Percentiles rank a stretch among this genome's conserved stretches.
Evolutionary conservation across 2,329 filamentous ascomycete genomes (phyloP).

Genomic region (Botryosphaeria dothidea): DNA sequence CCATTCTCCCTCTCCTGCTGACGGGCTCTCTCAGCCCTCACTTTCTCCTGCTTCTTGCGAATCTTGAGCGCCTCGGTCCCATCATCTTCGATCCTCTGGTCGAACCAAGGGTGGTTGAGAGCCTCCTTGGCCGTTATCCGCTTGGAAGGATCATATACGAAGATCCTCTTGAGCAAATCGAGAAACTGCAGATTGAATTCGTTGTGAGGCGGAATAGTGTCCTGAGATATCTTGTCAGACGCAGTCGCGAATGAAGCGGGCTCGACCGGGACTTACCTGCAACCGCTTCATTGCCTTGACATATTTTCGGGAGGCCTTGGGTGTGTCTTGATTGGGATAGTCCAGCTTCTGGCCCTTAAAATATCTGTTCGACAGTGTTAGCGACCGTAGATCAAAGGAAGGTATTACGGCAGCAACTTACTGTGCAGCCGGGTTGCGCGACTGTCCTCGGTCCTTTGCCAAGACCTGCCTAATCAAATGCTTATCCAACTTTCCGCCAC

Average conservation of each 20-base stretch:
- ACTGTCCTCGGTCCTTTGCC: constrained; percentile 48
- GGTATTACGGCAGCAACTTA: constrained; percentile 39
- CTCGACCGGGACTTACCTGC: constrained; percentile 45
- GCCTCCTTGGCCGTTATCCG: constrained; percentile 66
- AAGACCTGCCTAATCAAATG: constrained; percentile 56
- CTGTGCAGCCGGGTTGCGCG: constrained; percentile 57
- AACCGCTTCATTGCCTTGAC: constrained; percentile 68
- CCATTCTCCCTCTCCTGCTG: constrained; percentile 3
- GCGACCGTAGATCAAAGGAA: constrained; percentile 24
- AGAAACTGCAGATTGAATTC: constrained; percentile 65
- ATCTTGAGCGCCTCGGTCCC: constrained; percentile 66
- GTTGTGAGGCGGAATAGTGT: constrained; percentile 62
- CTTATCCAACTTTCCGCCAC: constrained; percentile 56
- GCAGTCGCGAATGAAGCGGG: background rate
- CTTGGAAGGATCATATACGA: constrained; percentile 66
- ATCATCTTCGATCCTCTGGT: constrained; percentile 64
- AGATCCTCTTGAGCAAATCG: constrained; percentile 63
- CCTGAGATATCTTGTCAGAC: constrained; percentile 44
- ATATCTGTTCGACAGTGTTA: constrained; percentile 48
- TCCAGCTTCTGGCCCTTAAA: constrained; percentile 60
- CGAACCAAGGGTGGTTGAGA: constrained; percentile 67
- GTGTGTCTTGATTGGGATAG: constrained; percentile 64
- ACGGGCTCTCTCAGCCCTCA: constrained; percentile 5
- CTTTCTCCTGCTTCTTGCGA: constrained; percentile 44
- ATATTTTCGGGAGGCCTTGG: constrained; percentile 64